A percentile compares a stretch with the other conserved stretches of the same genome.
Evolutionary conservation across 371 early-diverging fungal genomes (phyloP).

Genomic region (Coemansia sp.): DNA sequence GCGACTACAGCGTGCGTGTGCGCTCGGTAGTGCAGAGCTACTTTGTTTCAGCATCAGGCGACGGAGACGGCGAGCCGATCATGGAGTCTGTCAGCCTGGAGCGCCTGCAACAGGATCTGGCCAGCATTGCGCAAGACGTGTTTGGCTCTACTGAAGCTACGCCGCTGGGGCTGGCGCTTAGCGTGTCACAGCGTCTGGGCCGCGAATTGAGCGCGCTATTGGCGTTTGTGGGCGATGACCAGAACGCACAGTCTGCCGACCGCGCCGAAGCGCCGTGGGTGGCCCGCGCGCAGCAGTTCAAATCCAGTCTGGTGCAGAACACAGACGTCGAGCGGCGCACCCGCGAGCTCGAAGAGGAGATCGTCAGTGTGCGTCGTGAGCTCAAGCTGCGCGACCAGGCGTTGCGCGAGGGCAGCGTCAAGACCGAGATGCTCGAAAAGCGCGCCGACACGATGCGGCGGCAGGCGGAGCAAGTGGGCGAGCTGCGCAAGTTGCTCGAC

Average conservation of each 20-base stretch:
- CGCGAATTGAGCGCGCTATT: constrained; percentile 20
- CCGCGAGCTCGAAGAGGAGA: constrained; percentile 73
- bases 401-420: constrained; percentile 72
- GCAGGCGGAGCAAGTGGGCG: constrained; percentile 63
- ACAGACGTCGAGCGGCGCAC: constrained; percentile 75
- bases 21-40: constrained; percentile 23
- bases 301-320: constrained; percentile 72
- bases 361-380: constrained; percentile 70
- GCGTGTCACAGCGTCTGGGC: constrained; percentile 22
- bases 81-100: constrained; percentile 2
- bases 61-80: not conserved
- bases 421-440: constrained; percentile 76
- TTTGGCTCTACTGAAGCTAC: constrained; percentile 30
- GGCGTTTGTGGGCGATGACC: constrained; percentile 11
- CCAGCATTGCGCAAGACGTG: constrained; percentile 26
- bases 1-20: constrained; percentile 13
- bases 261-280: constrained; percentile 64
- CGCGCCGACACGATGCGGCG: constrained; percentile 66
- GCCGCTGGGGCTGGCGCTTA: constrained; percentile 21
- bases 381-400: constrained; percentile 74
- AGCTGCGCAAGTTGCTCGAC: constrained; percentile 61
- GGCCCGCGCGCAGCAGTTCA: constrained; percentile 72
- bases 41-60: constrained; percentile 5
- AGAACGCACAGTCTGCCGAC: not conserved
- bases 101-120: constrained; percentile 12